These are phyloP conservation scores for Euphorbia tirucalli DNA, from an alignment of 345 rosid genomes.

Conservation along the genomic window DNA sequence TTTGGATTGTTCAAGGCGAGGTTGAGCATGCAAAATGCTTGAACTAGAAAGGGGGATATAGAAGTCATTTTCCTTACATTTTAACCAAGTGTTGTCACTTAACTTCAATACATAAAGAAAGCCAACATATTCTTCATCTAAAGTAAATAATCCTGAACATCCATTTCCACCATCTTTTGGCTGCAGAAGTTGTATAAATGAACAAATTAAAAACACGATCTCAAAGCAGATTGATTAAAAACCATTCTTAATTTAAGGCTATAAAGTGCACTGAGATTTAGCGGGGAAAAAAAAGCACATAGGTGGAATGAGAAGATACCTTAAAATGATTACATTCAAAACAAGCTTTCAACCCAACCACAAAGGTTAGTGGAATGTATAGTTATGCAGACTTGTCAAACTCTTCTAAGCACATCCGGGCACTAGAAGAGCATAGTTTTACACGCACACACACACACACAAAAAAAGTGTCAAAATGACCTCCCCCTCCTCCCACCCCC, in stretches of 20 bases:
- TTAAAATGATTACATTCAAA: conserved; percentile 4
- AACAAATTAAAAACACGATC: conserved; percentile 13
- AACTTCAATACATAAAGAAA: conserved; percentile 85
- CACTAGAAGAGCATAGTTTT: too few relatives aligned
- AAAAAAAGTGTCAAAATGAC: too few relatives aligned
- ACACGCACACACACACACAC: too few relatives aligned
- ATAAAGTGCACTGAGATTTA: not conserved
- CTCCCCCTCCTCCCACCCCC: too few relatives aligned
- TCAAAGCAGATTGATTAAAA: conserved; percentile 2
- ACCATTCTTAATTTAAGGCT: not conserved
- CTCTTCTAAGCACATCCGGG: too few relatives aligned
- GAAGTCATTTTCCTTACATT: conserved; percentile 67
- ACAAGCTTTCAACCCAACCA: not conserved
- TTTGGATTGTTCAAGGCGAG: conserved; percentile 29
- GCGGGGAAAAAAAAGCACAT: not conserved
- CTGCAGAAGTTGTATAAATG: conserved; percentile 45
- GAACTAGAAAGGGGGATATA: conserved; percentile 60
- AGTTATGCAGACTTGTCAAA: not conserved
- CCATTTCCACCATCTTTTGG: conserved; percentile 54
- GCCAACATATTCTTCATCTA: conserved; percentile 58
- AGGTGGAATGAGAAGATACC: not conserved
- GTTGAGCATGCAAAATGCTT: conserved; percentile 35
- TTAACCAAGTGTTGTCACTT: conserved; percentile 66
- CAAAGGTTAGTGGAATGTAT: not conserved
- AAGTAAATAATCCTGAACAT: conserved; percentile 54